phyloP scores from a whole-genome alignment of 352 stramenopile genomes.

The Globisporangium heterothallicum region DNA sequence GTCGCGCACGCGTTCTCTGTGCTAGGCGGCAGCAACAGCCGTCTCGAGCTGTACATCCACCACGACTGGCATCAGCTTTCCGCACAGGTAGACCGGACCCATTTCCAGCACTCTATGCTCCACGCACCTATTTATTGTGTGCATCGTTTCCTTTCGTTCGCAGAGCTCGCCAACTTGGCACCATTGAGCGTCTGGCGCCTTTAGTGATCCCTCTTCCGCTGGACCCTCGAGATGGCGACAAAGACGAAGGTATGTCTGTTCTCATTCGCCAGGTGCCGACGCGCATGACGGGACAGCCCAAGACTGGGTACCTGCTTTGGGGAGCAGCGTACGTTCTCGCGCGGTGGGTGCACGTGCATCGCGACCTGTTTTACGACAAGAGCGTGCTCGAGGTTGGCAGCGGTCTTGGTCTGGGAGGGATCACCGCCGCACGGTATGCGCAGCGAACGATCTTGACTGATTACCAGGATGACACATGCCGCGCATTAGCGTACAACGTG shows the following conservation, averaged over 20 bases:
- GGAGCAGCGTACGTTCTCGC: constrained; percentile 74
- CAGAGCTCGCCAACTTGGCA: constrained; percentile 53
- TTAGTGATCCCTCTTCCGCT: constrained; percentile 49
- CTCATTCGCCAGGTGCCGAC: constrained; percentile 77
- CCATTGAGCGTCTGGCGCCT: constrained; percentile 48
- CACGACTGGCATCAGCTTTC: constrained; percentile 67
- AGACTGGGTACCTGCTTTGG: constrained; percentile 84
- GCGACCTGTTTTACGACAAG: constrained; percentile 65
- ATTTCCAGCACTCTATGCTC: not conserved
- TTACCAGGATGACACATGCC: constrained; percentile 80
- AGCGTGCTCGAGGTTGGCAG: constrained; percentile 80
- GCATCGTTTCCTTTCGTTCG: not conserved
- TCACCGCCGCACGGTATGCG: constrained; percentile 69
- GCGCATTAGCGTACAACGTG: constrained; percentile 74
- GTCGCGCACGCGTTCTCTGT: not conserved
- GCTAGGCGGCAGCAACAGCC: constrained; percentile 55
- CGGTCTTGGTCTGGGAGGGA: constrained; percentile 71
- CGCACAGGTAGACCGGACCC: constrained; percentile 8
- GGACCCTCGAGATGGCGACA: constrained; percentile 43
- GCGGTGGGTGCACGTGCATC: constrained; percentile 76
- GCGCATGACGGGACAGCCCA: constrained; percentile 82
- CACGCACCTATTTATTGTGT: not conserved
- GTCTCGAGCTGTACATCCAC: constrained; percentile 61
- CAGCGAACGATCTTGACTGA: constrained; percentile 64
- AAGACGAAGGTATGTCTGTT: constrained; percentile 32